Evolutionary conservation across 208 protist species (phyloP), one percentile per base, ranked within the genome.

Genomic region (Trypanosomatidae sp.): DNA sequence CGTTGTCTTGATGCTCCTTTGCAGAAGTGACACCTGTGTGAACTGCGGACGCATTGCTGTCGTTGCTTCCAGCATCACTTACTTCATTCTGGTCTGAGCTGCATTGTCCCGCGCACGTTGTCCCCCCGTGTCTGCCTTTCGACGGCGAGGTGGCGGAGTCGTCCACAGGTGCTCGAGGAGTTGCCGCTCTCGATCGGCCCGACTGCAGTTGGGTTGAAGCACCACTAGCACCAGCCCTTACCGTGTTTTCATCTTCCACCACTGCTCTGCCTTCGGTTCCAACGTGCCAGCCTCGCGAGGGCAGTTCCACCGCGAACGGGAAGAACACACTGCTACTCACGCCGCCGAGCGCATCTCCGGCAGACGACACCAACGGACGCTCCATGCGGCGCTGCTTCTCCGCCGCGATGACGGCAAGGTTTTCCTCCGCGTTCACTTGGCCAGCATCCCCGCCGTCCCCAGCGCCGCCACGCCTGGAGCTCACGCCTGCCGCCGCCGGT

Each of bases 261-360:
- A 77, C 46, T 19, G 46, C 67, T 7, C 46, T 66, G 22, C 64
- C 74, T 25, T 43, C 65, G 1, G 60, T 30, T 3, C 25, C 28
- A 17, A 81, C 17, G 41, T 58, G 52, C 90, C 90, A 95, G 15
- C 91, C 91, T 55, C 92, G 92, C 64, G 84, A 86, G 25, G 92
- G 90, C 12, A 97, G 79, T 19, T 94, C 87, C 22, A 94, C 78
- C 53, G 87, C 80, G 66, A 94, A 85, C 8, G 92, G 90, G 66
- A 97, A 91, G 22, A 66, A 80, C 1, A 59, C 25, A 43, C 73
- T 82, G 43, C 74, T 73, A 33, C 66, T 69, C 58, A 74, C 66
- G 52, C 71, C 76, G 36, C 70, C 81, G 8, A 66, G 56, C 12
- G 77, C 70, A 33, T 80, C 79, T 17, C 66, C 66, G 2, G 69